Percentiles rank a stretch among this genome's conserved stretches.
phyloP scores from a whole-genome alignment of 192 early-diverging fungal genomes.

The Pilaira anomala region DNA sequence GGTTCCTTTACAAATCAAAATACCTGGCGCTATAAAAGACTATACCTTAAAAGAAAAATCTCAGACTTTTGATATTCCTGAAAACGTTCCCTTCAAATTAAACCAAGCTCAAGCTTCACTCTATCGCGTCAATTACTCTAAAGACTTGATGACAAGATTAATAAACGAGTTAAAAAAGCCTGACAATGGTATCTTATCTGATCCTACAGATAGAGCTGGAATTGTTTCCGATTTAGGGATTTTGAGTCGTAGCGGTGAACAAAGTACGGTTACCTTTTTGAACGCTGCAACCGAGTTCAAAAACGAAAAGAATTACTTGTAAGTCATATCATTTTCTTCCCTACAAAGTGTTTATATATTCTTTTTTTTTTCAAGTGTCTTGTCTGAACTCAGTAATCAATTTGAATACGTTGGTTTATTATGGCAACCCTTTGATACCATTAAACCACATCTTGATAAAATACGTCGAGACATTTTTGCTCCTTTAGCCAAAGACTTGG shows the following conservation, averaged over 20 bases:
- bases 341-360: background rate
- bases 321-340: background rate
- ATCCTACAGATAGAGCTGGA: conserved; percentile 70
- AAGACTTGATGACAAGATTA: conserved; percentile 44
- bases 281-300: conserved; percentile 65
- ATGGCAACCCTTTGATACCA: conserved; percentile 60
- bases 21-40: conserved; percentile 19
- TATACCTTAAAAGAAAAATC: conserved; percentile 28
- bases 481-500: conserved; percentile 63
- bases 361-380: conserved; percentile 46
- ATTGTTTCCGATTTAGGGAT: conserved; percentile 79
- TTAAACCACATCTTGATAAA: conserved; percentile 55
- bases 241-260: conserved; percentile 72
- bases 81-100: conserved; percentile 63
- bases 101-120: conserved; percentile 78
- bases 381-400: conserved; percentile 55
- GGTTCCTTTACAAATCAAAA: conserved; percentile 68
- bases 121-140: conserved; percentile 79
- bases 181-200: conserved; percentile 49
- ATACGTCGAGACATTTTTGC: conserved; percentile 71
- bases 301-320: conserved; percentile 75
- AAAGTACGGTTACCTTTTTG: conserved; percentile 67
- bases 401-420: conserved; percentile 50
- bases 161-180: conserved; percentile 42
- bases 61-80: conserved; percentile 43